Evolutionary conservation across 768 basidiomycete species (phyloP), one percentile per base, ranked within the genome.

Genomic region (Serpula lacrymans): DNA sequence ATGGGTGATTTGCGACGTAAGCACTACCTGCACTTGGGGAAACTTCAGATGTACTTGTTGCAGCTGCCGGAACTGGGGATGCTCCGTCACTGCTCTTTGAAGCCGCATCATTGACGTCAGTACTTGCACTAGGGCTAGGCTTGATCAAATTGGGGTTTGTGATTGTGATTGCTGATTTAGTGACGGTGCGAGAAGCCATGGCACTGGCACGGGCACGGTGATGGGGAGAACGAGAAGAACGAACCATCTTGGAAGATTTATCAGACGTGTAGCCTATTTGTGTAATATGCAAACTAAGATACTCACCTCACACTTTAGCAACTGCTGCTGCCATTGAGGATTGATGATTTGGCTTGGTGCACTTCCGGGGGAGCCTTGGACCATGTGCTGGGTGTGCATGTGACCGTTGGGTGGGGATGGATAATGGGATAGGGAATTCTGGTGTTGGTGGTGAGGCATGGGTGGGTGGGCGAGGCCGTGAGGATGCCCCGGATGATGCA

Each of bases 141-240:
- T 78, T 80, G 55, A 78, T 64, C 39, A 71, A 68, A 50, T 91
- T 94, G 14, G 94, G 93, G 62, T 97, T 90, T 43, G 88, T 85
- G 61, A 95, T 97, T 32, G 89, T 80, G 46, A 96, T 88, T 28
- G 90, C 88, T 22, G 88, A 78, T 65, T 91, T 94, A 29, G 88
- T 71, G 45, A 87, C 77, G 12, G 85, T 87, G 34, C 96, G 80
- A 14, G 89, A 86, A 25, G 92, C 89, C 76, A 97, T 84, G 36
- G 93, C 93, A 45, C 87, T 94, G n/a, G 91, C 86, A 34, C 94
- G 78, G 10, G 96, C 96, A 39, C 95, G 84, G 57, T 96, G 93
- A 60, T 97, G 93, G 0, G 92, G 90, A 3, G 88, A 85, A 42
- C 86, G 82, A 18, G 89, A 83, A 24, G 82, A 78, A 53, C 95